phyloP scores from a whole-genome alignment of 192 early-diverging fungal genomes.

The Kappamyces sp. region DNA sequence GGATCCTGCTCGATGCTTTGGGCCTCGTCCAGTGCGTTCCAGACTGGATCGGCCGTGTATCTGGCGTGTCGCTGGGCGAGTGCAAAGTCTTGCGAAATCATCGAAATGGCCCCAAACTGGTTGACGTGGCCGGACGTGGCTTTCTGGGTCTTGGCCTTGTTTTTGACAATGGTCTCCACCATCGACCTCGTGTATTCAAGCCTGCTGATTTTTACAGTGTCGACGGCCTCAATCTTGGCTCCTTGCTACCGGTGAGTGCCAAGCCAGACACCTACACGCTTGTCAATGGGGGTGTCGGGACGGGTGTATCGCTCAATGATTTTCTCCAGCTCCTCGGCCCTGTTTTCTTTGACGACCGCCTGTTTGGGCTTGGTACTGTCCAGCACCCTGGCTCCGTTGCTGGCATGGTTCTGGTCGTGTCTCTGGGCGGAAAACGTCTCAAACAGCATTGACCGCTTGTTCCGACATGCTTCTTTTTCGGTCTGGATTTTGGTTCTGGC shows the following conservation, averaged over 20 bases:
- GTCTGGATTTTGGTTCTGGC: not conserved
- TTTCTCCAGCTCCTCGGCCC: slow-evolving; percentile 1
- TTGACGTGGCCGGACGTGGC: slow-evolving; percentile 5
- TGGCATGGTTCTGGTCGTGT: not conserved
- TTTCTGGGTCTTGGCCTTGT: slow-evolving; percentile 10
- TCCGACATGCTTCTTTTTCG: not conserved
- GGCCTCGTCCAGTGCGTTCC: not conserved
- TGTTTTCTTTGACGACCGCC: not conserved
- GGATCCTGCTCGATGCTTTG: not conserved
- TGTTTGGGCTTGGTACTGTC: not conserved
- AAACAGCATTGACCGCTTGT: not conserved
- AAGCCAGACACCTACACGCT: not conserved
- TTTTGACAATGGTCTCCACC: slow-evolving; percentile 1
- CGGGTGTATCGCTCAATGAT: slow-evolving; percentile 13
- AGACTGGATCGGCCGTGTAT: slow-evolving; percentile 2
- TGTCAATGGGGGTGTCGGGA: not conserved
- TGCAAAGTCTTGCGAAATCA: slow-evolving; percentile 3
- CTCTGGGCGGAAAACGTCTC: slow-evolving; percentile 1
- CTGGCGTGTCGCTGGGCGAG: slow-evolving; percentile 3
- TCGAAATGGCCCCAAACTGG: slow-evolving; percentile 8
- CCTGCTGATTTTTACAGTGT: slow-evolving; percentile 9
- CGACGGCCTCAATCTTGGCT: not conserved
- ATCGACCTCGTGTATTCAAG: not conserved
- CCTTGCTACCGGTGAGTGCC: not conserved
- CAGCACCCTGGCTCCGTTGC: not conserved